These are phyloP conservation scores for Trypanosoma cruzi DNA, from an alignment of 208 protist genomes.

Conservation along the genomic window DNA sequence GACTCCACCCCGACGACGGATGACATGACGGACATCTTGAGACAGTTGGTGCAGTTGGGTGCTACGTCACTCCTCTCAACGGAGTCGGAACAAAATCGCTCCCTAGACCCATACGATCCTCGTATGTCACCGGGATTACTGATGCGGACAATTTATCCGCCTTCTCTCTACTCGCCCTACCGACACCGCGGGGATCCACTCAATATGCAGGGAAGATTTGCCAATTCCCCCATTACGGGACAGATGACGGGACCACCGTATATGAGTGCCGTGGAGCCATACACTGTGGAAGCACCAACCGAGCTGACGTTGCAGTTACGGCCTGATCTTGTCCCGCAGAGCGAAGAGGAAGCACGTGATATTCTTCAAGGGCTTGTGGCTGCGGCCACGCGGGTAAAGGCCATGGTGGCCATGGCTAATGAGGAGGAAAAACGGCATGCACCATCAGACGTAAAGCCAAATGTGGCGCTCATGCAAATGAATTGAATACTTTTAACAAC, in stretches of 20 bases:
- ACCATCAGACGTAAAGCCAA: conserved; percentile 27
- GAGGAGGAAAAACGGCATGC: conserved; percentile 11
- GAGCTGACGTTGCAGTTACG: conserved; percentile 9
- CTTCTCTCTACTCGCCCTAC: conserved; percentile 76
- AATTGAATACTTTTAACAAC: neutral
- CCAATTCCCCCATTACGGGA: neutral
- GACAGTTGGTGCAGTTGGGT: conserved; percentile 65
- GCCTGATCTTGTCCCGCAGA: conserved; percentile 27
- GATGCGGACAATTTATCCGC: conserved; percentile 54
- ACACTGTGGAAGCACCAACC: conserved; percentile 26
- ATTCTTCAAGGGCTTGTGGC: conserved; percentile 26
- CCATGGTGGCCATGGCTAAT: conserved; percentile 9
- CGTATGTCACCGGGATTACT: conserved; percentile 49
- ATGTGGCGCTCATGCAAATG: conserved; percentile 1
- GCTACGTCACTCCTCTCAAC: conserved; percentile 62
- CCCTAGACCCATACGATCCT: conserved; percentile 50
- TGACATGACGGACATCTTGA: conserved; percentile 49
- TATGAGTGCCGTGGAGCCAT: conserved; percentile 31
- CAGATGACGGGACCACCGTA: conserved; percentile 24
- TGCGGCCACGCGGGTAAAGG: conserved; percentile 21
- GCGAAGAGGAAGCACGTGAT: conserved; percentile 25
- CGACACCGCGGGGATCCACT: conserved; percentile 58
- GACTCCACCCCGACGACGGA: neutral
- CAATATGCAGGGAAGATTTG: neutral
- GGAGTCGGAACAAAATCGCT: conserved; percentile 35